A percentile compares a stretch with the other conserved stretches of the same genome.
Conservation (phyloP, 2,329 filamentous ascomycete species). For the Colletotrichum chlorophyti region DNA sequence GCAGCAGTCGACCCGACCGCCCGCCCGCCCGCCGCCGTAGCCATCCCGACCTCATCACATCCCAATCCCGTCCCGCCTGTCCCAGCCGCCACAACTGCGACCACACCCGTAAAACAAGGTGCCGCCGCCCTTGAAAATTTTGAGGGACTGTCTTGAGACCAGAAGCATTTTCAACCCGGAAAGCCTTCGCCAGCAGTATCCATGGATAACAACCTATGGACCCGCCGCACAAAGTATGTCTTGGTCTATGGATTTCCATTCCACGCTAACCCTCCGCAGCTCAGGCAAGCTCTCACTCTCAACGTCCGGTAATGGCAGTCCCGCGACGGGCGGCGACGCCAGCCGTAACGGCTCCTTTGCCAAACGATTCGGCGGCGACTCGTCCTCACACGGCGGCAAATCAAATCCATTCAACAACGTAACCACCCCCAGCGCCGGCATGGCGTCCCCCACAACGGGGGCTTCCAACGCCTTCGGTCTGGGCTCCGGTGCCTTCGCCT, state of each 20-base stretch:
- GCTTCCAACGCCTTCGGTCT: conserved; percentile 92
- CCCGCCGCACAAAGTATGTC: conserved; percentile 81
- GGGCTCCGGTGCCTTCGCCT: conserved; percentile 94
- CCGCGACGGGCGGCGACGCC: conserved; percentile 60
- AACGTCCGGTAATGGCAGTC: conserved; percentile 68
- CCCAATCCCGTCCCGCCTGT: conserved; percentile 9
- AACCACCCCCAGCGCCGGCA: conserved; percentile 71
- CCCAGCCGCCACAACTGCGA: conserved; percentile 29
- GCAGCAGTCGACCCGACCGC: conserved; percentile 20
- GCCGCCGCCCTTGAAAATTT: conserved; percentile 23
- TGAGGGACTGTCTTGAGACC: conserved; percentile 17
- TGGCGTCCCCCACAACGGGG: conserved; percentile 77
- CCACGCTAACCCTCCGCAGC: conserved; percentile 50
- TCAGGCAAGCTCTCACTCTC: conserved; percentile 90
- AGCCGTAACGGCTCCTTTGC: conserved; percentile 68
- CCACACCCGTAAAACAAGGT: conserved; percentile 21
- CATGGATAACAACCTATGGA: conserved; percentile 76
- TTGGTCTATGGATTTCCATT: background rate
- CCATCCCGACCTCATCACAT: conserved; percentile 26
- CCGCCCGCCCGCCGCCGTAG: conserved; percentile 10
- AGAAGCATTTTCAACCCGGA: conserved; percentile 12
- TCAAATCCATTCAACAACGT: conserved; percentile 81
- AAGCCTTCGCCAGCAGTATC: conserved; percentile 42
- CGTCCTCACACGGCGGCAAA: conserved; percentile 76
- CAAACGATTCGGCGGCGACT: conserved; percentile 78